These are phyloP conservation scores for Hypoxylon fuscum DNA, from an alignment of 495 filamentous ascomycete species.

Conservation along the genomic window DNA sequence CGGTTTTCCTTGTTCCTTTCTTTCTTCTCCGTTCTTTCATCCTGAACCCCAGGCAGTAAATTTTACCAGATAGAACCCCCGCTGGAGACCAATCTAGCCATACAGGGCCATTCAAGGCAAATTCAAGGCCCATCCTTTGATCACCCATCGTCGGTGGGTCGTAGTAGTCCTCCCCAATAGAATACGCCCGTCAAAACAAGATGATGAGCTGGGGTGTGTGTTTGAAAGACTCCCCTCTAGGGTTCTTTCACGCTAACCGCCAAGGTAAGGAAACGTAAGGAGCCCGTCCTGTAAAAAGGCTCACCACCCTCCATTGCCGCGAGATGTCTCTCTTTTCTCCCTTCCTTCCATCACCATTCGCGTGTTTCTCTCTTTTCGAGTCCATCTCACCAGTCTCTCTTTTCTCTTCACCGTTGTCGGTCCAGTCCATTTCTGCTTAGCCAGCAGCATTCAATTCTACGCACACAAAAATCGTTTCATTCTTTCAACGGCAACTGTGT, in stretches of 20 bases:
- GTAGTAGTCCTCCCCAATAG: slow-evolving; percentile 31
- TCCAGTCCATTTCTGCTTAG: slow-evolving; percentile 40
- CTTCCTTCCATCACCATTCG: slow-evolving; percentile 36
- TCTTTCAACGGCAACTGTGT: slow-evolving; percentile 53
- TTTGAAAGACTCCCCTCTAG: slow-evolving; percentile 12
- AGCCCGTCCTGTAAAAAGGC: slow-evolving; percentile 35
- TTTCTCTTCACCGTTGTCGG: slow-evolving; percentile 43
- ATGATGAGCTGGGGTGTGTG: slow-evolving; percentile 24
- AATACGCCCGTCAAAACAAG: slow-evolving; percentile 23
- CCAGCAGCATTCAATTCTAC: slow-evolving; percentile 45
- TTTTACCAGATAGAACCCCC: slow-evolving; percentile 35
- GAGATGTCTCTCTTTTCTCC: slow-evolving; percentile 26
- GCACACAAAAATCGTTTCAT: slow-evolving; percentile 34
- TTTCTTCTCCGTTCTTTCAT: slow-evolving; percentile 25
- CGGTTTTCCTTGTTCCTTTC: slow-evolving; percentile 17
- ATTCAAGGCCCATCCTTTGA: neutral
- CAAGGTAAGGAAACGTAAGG: slow-evolving; percentile 25
- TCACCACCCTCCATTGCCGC: slow-evolving; percentile 32
- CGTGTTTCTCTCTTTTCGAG: slow-evolving; percentile 34
- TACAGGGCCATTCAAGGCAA: neutral
- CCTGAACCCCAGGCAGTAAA: slow-evolving; percentile 17
- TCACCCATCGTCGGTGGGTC: slow-evolving; percentile 31
- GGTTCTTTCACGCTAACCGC: slow-evolving; percentile 27
- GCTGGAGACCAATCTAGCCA: slow-evolving; percentile 16
- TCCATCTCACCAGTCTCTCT: slow-evolving; percentile 49